Evolutionary conservation across 1,284 basidiomycete species (phyloP), one percentile per base, ranked within the genome.

Genomic region (Cutaneotrichosporon mucoides): DNA sequence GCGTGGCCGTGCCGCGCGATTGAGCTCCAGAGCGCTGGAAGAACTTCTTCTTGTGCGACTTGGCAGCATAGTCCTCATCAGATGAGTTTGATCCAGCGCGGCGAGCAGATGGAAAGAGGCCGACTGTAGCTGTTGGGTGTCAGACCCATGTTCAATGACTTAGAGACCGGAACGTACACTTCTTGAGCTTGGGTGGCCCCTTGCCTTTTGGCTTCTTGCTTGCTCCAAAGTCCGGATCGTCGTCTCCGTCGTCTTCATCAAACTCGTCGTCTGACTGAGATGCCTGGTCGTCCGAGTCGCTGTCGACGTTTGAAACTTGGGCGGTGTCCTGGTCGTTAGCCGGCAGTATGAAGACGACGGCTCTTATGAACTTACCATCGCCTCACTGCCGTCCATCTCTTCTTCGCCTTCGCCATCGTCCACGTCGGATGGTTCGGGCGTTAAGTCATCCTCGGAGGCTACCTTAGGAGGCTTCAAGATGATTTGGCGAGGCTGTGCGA

Each of bases 11-110:
- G 37, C 59, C 64, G 38, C 59, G 60, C 54, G 61, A 68, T 70
- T 75, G 80, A 60, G 79, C 83, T 7, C 57, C 59, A 4, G 59
- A 61, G 11, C 58, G 55, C 55, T 64, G 59, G 69, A 79, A 80
- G 74, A 84, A 87, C 80, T 90, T 90, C 81, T 89, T 90, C 81
- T 90, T 92, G 81, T 90, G 88, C 44, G 88, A 85, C 62, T 89
- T 88, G 38, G 86, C 82, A 41, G 88, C 90, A 71, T 93, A 94
- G 70, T 93, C 90, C 10, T 90, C 92, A 73, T 91, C 90, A 4
- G 90, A 91, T 5, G 75, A 76, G 8, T 60, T 67, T 4, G 72
- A 72, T 4, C 62, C 53, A 13, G 68, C 67, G 1, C 67, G 61
- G 10, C 73, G 67, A 3, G 60, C 56, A 38, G 43, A 48, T 9